Evolutionary conservation across 495 filamentous ascomycete species (phyloP).

Genomic region (Aspergillus heteromorphus): DNA sequence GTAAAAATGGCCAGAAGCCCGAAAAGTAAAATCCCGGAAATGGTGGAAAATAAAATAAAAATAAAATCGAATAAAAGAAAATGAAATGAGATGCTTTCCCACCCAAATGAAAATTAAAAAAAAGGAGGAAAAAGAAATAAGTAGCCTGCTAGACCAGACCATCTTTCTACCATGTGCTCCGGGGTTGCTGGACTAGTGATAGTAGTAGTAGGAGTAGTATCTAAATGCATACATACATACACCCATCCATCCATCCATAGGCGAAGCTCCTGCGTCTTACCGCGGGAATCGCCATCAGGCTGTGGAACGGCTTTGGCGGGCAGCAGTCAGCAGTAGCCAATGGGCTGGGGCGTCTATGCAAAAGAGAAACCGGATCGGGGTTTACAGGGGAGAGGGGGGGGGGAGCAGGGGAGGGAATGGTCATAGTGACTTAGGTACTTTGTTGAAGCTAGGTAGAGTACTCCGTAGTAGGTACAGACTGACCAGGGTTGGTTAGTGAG

Average conservation of each 20-base stretch:
- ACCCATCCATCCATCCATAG: no score
- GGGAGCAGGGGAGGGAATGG: not conserved
- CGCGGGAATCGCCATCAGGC: slow-evolving; percentile 10
- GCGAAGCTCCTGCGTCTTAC: slow-evolving; percentile 13
- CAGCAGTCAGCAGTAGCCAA: slow-evolving; percentile 13
- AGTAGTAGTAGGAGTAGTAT: no score
- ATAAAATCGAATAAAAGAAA: slow-evolving; percentile 1
- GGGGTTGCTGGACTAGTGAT: slow-evolving; percentile 13
- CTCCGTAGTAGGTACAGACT: no score
- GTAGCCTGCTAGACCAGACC: no score
- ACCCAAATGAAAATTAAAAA: not conserved
- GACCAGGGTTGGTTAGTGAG: no score
- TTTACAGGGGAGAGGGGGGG: slow-evolving; percentile 7
- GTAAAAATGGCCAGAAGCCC: not conserved
- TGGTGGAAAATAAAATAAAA: slow-evolving; percentile 1
- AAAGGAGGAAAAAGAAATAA: not conserved
- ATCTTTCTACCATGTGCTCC: slow-evolving; percentile 4
- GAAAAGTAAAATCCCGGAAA: not conserved
- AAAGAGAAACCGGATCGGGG: slow-evolving; percentile 20
- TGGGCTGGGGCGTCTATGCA: slow-evolving; percentile 3
- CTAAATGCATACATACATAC: no score
- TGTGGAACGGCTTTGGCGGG: slow-evolving; percentile 17
- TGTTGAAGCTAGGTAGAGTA: not conserved
- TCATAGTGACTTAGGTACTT: not conserved
- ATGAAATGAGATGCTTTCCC: not conserved